Base-by-base conservation (phyloP, 257 asterid genomes). In the Handroanthus guayacan region DNA sequence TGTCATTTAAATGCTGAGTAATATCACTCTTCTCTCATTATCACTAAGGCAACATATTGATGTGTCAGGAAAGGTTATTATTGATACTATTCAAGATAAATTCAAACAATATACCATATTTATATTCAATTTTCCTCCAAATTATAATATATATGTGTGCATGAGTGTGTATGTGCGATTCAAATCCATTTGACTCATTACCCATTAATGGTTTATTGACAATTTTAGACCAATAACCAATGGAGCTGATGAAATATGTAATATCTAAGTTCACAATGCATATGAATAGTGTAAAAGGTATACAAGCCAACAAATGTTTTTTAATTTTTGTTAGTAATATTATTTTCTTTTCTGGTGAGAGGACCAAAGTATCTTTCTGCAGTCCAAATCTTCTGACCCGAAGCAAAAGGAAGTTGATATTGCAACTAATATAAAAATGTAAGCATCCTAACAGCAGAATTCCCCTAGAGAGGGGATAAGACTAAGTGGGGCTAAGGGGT, bases 11-110 rank as follows among this genome's bases (percentile, higher is more conserved):
- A 54, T 43, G 57, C 45, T 1, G 5, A 39, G 75, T 20, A 66
- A 47, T 47, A 39, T 65, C 63, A 39, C 1, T 11, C 14, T 7
- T 47, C 38, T 57, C 11, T 9, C 75, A 44, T 68, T 31, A 72
- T 67, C 39, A 20, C 69, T 69, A 20, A 5, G 47, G 57, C 62
- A 74, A 69, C 38, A 56, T 13, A 48, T 12, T 48, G 36, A 67
- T 48, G 44, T 39, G 34, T 58, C 81, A 65, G 34, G 48, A 70
- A 18, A 62, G 17, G 38, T 48, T 17, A 14, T 41, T 38, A 9
- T 47, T 47, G 38, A 62, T 17, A 14, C 55, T 38, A 9, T 47
- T 9, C 10, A 13, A 47, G 52, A 47, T 11, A 47, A 31, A 62
- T 62, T 47, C 9, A 2, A 34, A 62, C 37, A 34, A 36, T 47